Evolutionary conservation across 2,329 filamentous ascomycete species (phyloP), one percentile per base, ranked within the genome.

Genomic region (Sporothrix mexicana): DNA sequence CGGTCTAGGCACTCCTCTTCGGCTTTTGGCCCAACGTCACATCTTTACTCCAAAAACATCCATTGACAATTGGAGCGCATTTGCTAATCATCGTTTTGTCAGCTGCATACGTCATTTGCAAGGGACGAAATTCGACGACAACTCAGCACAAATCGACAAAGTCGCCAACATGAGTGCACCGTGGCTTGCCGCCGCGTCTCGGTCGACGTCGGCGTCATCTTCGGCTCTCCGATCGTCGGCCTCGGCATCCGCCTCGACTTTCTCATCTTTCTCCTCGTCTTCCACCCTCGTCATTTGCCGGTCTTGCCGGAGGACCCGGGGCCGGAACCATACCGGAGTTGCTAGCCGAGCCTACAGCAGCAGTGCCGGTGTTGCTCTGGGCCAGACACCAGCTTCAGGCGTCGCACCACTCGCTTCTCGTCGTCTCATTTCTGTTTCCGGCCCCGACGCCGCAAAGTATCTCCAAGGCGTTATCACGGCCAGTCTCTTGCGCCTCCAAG

Each of bases 381-480:
- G 30, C 13, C 57, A 81, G 53, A 85, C 86, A 15, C 85, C 86
- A 1, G 36, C 80, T 2, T 78, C 86, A 73, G 85, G 84, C 76
- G 79, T 88, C 80, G 83, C 88, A 15, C 80, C 81, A 36, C 88
- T 98, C 75, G 83, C 88, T n/a, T 91, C 91, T 76, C 92, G 96
- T 68, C 89, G 90, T 70, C 86, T 98, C 61, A 90, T 99, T 76
- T 91, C 91, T 55, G 84, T 98, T 75, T 88, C 90, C 17, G 96
- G 96, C 2, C 86, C 86, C 3, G 95, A 98, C 78, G 90, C 94
- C 45, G 87, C 92, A 64, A 91, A 92, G 77, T 98, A 95, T 81
- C 88, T 99, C 1, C 94, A 98, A 80, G 95, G 95, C 71, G 88
- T 97, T 72, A 88, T 96, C 75, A 97, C 95, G 0, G 88, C 91